These are phyloP conservation scores for Mucor piriformis DNA, from an alignment of 371 early-diverging fungal species.

Conservation along the genomic window DNA sequence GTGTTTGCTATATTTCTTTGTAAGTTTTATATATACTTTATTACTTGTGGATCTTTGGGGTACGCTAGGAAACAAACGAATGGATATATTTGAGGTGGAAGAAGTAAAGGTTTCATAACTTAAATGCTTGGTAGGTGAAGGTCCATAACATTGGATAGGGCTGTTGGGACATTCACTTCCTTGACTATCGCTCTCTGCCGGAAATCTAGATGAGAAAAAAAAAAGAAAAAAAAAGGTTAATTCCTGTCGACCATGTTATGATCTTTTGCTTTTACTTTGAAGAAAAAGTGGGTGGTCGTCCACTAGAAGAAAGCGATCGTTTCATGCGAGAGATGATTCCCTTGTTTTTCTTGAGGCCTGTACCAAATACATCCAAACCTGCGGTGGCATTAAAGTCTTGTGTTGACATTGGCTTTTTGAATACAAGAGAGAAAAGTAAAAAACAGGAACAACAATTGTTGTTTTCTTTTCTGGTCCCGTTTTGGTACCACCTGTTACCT, in stretches of 20 bases:
- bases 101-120: slow-evolving; percentile 18
- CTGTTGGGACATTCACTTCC: no score
- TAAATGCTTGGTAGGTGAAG: slow-evolving; percentile 8
- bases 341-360: slow-evolving; percentile 13
- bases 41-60: slow-evolving; percentile 8
- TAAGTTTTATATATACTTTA: slow-evolving; percentile 9
- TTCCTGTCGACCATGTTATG: no score
- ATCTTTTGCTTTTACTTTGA: no score
- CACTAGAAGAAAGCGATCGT: slow-evolving; percentile 21
- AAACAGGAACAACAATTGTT: no score
- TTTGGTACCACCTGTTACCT: no score
- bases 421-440: no score
- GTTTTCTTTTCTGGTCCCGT: no score
- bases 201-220: neutral
- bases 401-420: no score
- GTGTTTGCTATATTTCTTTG: neutral
- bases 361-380: slow-evolving; percentile 14
- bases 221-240: no score
- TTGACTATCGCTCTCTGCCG: neutral
- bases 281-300: slow-evolving; percentile 1
- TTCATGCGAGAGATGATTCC: slow-evolving; percentile 29
- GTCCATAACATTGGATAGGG: no score
- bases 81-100: slow-evolving; percentile 15
- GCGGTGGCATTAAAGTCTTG: slow-evolving; percentile 3
- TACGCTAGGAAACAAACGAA: slow-evolving; percentile 2